A percentile compares a stretch with the other conserved stretches of the same genome.
Evolutionary conservation across 306 rosid genomes (phyloP).

Genomic region (Malus domestica): DNA sequence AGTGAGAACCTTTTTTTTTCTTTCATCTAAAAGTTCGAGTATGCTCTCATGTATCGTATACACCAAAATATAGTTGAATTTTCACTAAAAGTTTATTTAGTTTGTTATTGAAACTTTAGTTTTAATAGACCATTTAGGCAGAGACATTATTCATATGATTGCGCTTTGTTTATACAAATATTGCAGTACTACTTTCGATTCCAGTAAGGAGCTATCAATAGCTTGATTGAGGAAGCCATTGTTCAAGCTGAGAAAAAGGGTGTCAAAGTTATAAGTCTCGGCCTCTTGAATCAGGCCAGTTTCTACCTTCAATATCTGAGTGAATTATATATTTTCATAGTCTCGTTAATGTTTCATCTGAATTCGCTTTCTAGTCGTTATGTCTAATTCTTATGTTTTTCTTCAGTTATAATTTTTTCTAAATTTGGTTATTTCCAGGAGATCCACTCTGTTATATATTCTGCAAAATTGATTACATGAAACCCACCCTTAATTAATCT

Average conservation of each 20-base stretch:
- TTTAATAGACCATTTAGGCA: not conserved
- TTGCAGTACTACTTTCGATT: conserved; percentile 18
- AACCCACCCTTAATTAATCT: no score
- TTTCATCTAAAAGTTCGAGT: no score
- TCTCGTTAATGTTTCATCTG: not conserved
- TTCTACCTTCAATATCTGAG: not conserved
- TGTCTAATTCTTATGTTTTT: no score
- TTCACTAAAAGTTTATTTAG: no score
- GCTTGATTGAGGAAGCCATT: conserved; percentile 26
- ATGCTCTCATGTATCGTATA: no score
- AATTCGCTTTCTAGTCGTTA: not conserved
- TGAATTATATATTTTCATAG: not conserved
- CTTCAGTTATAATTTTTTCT: no score
- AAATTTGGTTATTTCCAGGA: no score
- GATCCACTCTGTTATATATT: no score
- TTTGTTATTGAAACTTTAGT: not conserved
- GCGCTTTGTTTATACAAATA: not conserved
- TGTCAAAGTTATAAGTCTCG: conserved; percentile 27
- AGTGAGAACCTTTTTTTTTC: not conserved
- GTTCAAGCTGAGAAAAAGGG: conserved; percentile 28
- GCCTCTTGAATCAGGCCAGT: conserved; percentile 36
- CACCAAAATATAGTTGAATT: no score
- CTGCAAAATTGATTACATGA: not conserved
- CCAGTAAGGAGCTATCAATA: conserved; percentile 22
- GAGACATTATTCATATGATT: not conserved